phyloP scores from a whole-genome alignment of 805 yeast genomes.

The Cyberlindnera americana region DNA sequence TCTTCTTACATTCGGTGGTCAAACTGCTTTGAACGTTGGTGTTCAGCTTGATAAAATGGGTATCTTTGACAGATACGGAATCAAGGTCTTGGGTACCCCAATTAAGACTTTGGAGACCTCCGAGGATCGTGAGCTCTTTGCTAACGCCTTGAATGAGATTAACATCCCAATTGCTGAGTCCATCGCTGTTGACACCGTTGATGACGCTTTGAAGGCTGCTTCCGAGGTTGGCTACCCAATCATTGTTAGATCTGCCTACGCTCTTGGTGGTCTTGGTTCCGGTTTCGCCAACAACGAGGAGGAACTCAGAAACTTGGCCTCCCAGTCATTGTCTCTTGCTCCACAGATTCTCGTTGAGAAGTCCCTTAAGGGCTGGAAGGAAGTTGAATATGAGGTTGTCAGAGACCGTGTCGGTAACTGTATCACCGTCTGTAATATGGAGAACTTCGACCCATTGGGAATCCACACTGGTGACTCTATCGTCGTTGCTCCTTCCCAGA shows the following conservation, averaged over 20 bases:
- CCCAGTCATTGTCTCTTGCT: slow-evolving; percentile 84
- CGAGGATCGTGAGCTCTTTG: slow-evolving; percentile 95
- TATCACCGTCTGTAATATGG: slow-evolving; percentile 99
- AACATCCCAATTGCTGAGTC: slow-evolving; percentile 96
- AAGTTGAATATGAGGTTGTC: slow-evolving; percentile 97
- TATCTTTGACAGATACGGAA: slow-evolving; percentile 81
- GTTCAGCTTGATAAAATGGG: slow-evolving; percentile 94
- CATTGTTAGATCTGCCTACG: slow-evolving; percentile 95
- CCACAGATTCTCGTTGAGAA: slow-evolving; percentile 96
- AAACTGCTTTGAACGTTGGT: slow-evolving; percentile 95
- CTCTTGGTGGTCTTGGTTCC: slow-evolving; percentile 96
- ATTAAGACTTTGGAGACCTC: slow-evolving; percentile 93
- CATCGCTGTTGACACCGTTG: slow-evolving; percentile 89
- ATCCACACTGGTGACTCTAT: slow-evolving; percentile 99
- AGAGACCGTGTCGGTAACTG: slow-evolving; percentile 96
- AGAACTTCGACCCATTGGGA: slow-evolving; percentile 97
- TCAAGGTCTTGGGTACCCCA: slow-evolving; percentile 97
- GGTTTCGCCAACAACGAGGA: slow-evolving; percentile 86
- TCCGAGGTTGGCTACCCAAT: slow-evolving; percentile 87
- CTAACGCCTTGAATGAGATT: slow-evolving; percentile 92
- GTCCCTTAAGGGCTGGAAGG: slow-evolving; percentile 98
- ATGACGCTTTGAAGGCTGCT: slow-evolving; percentile 92
- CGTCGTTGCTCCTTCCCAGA: slow-evolving; percentile 98
- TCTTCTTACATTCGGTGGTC: slow-evolving; percentile 96
- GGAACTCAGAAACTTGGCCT: slow-evolving; percentile 82